Conservation (phyloP, 106 monocot species). For the Narthecium ossifragum region DNA sequence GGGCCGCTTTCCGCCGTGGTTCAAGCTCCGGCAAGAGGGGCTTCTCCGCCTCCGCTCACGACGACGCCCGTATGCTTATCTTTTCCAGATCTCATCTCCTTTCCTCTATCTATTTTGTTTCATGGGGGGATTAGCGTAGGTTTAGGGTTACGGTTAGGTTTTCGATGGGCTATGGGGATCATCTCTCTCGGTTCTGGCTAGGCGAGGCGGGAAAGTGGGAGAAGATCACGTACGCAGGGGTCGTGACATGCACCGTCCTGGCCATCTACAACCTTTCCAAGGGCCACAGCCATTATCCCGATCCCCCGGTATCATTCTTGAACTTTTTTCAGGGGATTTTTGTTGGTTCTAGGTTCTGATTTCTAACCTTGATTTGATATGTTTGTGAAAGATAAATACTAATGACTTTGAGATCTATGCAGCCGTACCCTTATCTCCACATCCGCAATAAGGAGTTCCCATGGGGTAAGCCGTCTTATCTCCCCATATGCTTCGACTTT, state of each 20-base stretch:
- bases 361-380: not conserved
- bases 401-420: not conserved
- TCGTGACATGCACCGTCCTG: constrained; percentile 1
- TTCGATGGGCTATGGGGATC: not conserved
- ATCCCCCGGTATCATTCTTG: not conserved
- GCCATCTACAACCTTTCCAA: constrained; percentile 10
- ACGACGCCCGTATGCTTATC: not conserved
- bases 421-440: constrained; percentile 24
- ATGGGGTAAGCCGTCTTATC: constrained; percentile 15
- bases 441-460: constrained; percentile 34
- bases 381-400: not conserved
- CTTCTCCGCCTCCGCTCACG: not conserved
- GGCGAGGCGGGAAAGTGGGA: constrained; percentile 12
- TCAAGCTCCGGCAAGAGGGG: not conserved
- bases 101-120: too few species aligned
- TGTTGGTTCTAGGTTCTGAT: not conserved
- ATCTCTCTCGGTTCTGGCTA: not conserved
- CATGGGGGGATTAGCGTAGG: too few species aligned
- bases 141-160: not conserved
- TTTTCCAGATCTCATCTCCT: not conserved
- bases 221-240: constrained; percentile 5
- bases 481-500: not conserved
- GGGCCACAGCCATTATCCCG: constrained; percentile 3
- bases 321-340: not conserved
- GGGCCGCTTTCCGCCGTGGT: not conserved